Base-by-base conservation (phyloP, 495 filamentous ascomycete species). In the Hyaloscypha bicolor region DNA sequence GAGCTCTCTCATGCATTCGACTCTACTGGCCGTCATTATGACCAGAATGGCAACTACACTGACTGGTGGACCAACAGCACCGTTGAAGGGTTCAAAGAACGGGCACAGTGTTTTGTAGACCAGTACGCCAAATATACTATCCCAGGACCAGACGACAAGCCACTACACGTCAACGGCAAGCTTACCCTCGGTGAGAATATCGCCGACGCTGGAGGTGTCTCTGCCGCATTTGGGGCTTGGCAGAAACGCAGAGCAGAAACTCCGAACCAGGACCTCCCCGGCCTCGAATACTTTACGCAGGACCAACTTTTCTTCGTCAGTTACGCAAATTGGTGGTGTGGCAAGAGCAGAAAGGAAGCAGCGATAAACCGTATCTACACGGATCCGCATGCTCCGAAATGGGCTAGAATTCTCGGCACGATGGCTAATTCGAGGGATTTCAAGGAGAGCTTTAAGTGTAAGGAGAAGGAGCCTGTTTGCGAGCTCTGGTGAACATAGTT, bases 1-100 rank as follows among this genome's bases (percentile, higher is more conserved):
- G 90, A 93, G 72, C 82, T 93, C 19, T 88, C 86, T 4, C 90
- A 93, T 75, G 88, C 88, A 16, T 92, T 93, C 69, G 90, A 93
- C 74, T 88, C 82, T 35, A 86, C 80, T 4, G 90, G 90, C 55
- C 80, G 87, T 31, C 84, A 89, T 70, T 91, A 88, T 60, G 87
- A 91, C 67, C 80, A 88, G 72, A 84, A 81, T 22, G 90, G 89
- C 48, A 88, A 88, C 66, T 86, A 81, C 66, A 87, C 84, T 0
- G 81, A 89, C 69, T 93, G 90, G 90, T 92, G 89, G 90, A 85
- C 87, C 53, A 80, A 88, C 14, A 76, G 79, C 59, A 92, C 90
- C 0, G 81, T 91, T 30, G 72, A 82, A 42, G 85, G 80, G 31
- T 93, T 90, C 70, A 76, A 87, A 62, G 79, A 86, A 66, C 84